Conservation (phyloP, 495 filamentous ascomycete genomes). For the Penicillium maclennaniae region DNA sequence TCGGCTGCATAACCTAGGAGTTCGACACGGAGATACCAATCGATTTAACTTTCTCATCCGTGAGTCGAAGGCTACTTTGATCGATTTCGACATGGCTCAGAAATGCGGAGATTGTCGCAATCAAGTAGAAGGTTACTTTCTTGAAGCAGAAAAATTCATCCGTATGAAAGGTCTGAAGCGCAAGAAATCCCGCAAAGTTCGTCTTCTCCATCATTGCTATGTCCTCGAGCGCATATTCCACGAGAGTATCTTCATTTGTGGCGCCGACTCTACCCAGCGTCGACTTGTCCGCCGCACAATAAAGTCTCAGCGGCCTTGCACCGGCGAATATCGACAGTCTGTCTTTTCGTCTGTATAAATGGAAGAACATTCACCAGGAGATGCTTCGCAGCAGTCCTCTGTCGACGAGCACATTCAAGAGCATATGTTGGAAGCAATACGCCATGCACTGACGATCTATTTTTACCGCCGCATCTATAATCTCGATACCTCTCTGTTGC, state of each 20-base stretch:
- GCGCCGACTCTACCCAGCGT: constrained; percentile 15
- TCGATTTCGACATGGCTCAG: constrained; percentile 32
- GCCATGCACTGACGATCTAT: constrained; percentile 24
- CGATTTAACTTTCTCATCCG: constrained; percentile 43
- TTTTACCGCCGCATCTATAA: constrained; percentile 31
- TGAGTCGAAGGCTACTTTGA: constrained; percentile 24
- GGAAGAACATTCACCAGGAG: constrained; percentile 18
- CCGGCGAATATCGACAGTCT: constrained; percentile 16
- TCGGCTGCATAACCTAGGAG: constrained; percentile 34
- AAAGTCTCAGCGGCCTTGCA: constrained; percentile 17
- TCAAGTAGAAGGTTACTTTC: constrained; percentile 16
- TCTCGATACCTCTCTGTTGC: constrained; percentile 20
- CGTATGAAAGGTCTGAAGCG: constrained; percentile 19
- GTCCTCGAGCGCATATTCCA: constrained; percentile 27
- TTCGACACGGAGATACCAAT: constrained; percentile 44
- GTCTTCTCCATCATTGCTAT: constrained; percentile 31
- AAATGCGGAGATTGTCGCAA: constrained; percentile 10
- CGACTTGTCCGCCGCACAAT: constrained; percentile 11
- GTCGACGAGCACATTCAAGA: constrained; percentile 10
- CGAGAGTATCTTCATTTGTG: constrained; percentile 25
- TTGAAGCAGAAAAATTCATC: constrained; percentile 28
- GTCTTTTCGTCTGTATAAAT: constrained; percentile 24
- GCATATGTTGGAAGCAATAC: constrained; percentile 23
- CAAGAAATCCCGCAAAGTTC: constrained; percentile 23
- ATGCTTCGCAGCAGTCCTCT: constrained; percentile 19